Base-by-base conservation (phyloP, 1,284 basidiomycete species). In the Leccinum fuscescens region DNA sequence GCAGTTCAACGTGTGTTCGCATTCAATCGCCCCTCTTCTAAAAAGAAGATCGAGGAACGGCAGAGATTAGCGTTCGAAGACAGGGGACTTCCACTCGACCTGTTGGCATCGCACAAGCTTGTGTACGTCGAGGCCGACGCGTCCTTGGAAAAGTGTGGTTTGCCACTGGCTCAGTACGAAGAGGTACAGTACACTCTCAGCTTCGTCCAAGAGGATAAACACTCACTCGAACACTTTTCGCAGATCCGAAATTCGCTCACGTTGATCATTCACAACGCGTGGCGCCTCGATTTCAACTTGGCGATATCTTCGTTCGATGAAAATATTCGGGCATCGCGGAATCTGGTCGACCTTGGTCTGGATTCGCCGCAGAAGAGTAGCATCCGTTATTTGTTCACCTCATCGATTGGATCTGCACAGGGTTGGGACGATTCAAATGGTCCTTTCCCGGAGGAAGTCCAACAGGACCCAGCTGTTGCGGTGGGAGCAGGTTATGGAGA, bases 211-310 rank as follows among this genome's bases (percentile, higher is more conserved):
- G n/a, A 12, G 22, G 27, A 50, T 50, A 20, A 20, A 27, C 27
- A 29, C 9, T 50, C 15, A 50, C 27, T 50, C 0, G 2, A 1
- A 50, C 11, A 4, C 8, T 9, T 15, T 48, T 24, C 22, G 20
- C 49, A 50, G 49, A 3, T 50, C 15, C 49, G 49, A n/a, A 50
- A 24, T 3, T 50, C 49, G 49, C 24, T 12, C 7, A 50, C 49
- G 27, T 29, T 50, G 15, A 50, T 50, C 49, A 14, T 50, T 17
- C 49, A 50, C 27, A 76, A 72, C 27, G 77, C 78, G 1, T 80
- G 79, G 79, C 70, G 68, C n/a, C 68, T 80, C 29, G 74, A 80
- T 59, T 81, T 80, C 66, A 80, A 79, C 59, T 59, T 76, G 42
- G 65, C 74, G 0, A 64, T 80, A 3, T 61, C 67, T 3, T 77